A percentile compares a stretch with the other conserved stretches of the same genome.
These are phyloP conservation scores for Gonapodya sp. DNA, from an alignment of 192 early-diverging fungal genomes.

Conservation along the genomic window DNA sequence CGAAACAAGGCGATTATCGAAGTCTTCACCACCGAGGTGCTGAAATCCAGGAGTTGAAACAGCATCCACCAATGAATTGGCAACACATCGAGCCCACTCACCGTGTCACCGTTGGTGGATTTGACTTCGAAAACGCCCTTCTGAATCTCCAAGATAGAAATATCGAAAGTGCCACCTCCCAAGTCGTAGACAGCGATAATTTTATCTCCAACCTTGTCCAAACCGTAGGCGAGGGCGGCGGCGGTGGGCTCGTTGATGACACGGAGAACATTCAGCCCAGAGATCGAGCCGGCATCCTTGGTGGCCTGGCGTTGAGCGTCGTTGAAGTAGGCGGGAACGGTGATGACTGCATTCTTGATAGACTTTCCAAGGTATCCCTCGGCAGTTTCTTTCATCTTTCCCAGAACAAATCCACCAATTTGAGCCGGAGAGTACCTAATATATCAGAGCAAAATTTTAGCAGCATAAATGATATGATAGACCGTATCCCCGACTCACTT, in stretches of 20 bases:
- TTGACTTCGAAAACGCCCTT: slow-evolving; percentile 98
- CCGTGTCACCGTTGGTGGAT: slow-evolving; percentile 94
- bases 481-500: slow-evolving; percentile 20
- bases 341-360: slow-evolving; percentile 76
- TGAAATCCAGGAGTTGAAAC: neutral
- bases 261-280: slow-evolving; percentile 80
- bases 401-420: slow-evolving; percentile 93
- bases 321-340: slow-evolving; percentile 98
- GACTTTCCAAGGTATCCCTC: slow-evolving; percentile 63
- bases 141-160: slow-evolving; percentile 96
- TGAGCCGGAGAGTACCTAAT: slow-evolving; percentile 87
- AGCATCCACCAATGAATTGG: slow-evolving; percentile 35
- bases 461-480: neutral
- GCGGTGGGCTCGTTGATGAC: slow-evolving; percentile 97
- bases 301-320: slow-evolving; percentile 94
- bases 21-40: slow-evolving; percentile 57
- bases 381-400: slow-evolving; percentile 99
- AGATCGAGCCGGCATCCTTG: slow-evolving; percentile 87
- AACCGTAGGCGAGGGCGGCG: slow-evolving; percentile 84
- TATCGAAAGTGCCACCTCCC: slow-evolving; percentile 99
- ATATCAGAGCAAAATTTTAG: neutral
- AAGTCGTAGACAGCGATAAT: slow-evolving; percentile 94
- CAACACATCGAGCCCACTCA: slow-evolving; percentile 28
- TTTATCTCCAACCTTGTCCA: slow-evolving; percentile 78
- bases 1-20: slow-evolving; percentile 59